Percentiles rank a stretch among this genome's conserved stretches.
phyloP scores from a whole-genome alignment of 495 filamentous ascomycete genomes.

The Aspergillus cavernicola region DNA sequence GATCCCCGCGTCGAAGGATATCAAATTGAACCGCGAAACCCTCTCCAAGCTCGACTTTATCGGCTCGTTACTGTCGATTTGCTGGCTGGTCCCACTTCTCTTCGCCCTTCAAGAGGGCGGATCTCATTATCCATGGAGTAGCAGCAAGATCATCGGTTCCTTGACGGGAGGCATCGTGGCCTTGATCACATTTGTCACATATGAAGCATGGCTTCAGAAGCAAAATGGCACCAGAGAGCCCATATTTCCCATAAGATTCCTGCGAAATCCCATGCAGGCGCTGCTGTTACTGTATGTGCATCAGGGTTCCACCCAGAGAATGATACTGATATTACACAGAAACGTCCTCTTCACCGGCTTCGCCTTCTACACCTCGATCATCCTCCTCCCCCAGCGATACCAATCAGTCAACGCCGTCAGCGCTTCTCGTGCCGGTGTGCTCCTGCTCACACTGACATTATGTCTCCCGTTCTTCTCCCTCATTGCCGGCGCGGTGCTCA shows the following conservation, averaged over 20 bases:
- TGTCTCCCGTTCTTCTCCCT: background rate
- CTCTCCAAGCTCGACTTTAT: background rate
- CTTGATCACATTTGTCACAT: background rate
- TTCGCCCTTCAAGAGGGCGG: conserved; percentile 4
- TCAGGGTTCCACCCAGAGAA: background rate
- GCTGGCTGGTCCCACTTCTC: background rate
- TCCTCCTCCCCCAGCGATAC: conserved; percentile 2
- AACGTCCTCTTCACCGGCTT: background rate
- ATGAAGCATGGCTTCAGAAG: background rate
- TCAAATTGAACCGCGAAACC: background rate
- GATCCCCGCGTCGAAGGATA: background rate
- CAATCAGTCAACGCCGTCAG: background rate
- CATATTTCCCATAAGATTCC: too few relatives aligned
- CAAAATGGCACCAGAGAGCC: too few relatives aligned
- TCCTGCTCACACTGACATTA: background rate
- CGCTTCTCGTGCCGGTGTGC: background rate
- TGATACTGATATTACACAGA: background rate
- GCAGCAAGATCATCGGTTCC: background rate
- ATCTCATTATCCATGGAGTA: background rate
- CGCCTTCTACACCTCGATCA: background rate
- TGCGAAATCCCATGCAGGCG: background rate
- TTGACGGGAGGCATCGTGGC: background rate
- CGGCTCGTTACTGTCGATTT: background rate
- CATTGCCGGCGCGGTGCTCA: background rate
- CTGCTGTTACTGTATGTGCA: background rate